Conservation (phyloP, 1,284 basidiomycete genomes). For the Ceratobasidium theobromae region DNA sequence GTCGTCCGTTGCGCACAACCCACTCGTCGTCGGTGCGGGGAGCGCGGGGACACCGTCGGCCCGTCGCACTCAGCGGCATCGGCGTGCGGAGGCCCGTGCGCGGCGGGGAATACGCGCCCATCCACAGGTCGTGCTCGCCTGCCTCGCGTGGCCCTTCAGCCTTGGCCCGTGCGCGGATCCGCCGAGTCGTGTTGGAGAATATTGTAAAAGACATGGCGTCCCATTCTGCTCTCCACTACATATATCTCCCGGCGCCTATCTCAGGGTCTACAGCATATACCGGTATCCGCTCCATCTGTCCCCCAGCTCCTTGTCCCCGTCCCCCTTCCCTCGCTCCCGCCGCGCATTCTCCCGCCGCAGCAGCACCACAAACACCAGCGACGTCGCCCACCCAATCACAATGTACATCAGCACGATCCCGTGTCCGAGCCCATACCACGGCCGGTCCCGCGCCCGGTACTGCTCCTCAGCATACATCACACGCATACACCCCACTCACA, state of each 20-base stretch:
- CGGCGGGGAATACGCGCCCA: conserved; percentile 1
- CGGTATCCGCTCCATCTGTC: conserved; percentile 33
- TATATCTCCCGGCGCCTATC: too few species aligned
- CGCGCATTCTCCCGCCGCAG: conserved; percentile 61
- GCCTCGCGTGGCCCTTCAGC: background rate
- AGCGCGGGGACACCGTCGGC: background rate
- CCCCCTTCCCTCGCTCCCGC: conserved; percentile 62
- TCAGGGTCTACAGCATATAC: conserved; percentile 19
- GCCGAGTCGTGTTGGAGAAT: conserved; percentile 22
- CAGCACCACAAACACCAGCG: conserved; percentile 50
- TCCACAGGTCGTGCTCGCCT: conserved; percentile 15
- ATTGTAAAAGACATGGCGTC: conserved; percentile 22
- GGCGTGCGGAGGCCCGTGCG: conserved; percentile 14
- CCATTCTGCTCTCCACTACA: too few species aligned
- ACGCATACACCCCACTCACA: conserved; percentile 5
- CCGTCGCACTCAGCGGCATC: conserved; percentile 1
- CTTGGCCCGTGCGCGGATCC: too few species aligned
- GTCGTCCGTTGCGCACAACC: conserved; percentile 15
- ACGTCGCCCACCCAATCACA: conserved; percentile 51
- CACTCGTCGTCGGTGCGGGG: background rate
- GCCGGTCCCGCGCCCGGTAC: conserved; percentile 46
- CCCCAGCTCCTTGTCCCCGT: conserved; percentile 47
- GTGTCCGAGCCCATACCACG: conserved; percentile 54
- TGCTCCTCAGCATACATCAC: background rate
- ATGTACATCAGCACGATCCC: conserved; percentile 55